Base-by-base conservation (phyloP, 805 yeast species). In the Torulaspora franciscae region DNA sequence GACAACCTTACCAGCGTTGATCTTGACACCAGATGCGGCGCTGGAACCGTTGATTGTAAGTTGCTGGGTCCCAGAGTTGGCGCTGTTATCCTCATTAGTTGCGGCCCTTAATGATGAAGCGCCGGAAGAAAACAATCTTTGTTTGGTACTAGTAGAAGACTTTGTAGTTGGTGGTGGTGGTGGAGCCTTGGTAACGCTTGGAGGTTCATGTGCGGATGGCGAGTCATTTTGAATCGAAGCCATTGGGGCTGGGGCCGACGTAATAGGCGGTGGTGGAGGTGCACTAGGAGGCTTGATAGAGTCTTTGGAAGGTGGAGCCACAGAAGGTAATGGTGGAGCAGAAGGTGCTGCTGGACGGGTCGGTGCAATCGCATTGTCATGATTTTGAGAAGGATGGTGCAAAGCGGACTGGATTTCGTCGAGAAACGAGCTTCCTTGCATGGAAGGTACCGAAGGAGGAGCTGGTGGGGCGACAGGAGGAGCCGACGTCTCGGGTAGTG, bases 1-100 rank as follows among this genome's bases (percentile, higher is more conserved):
- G 3, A 65, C 69, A 3, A 79, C 51, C 40, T 58, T 64, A 17
- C 59, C 62, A 7, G 44, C 42, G 52, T 50, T 48, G 6, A 53
- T 43, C 40, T 56, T 47, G 26, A 52, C 58, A 41, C 66, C 62
- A 3, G 69, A 57, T 8, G 48, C 37, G 33, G 59, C 57, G 8
- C 55, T 49, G 10, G 59, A 50, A 27, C 58, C 67, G 48, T 48
- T 53, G 35, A 57, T 56, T 8, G 54, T 62, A 43, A 51, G 62
- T 30, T 44, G 48, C 24, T 50, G 55, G 3, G 49, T 61, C 29
- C 49, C 57, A 27, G 54, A 37, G 32, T 56, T 61, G 39, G 48
- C 57, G 29, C 51, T 58, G 19, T 58, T 55, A 45, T 49, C 55
- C 27, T 50, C 41, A 50, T 51, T 42, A 46, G 47, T 27, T 52